phyloP scores from a whole-genome alignment of 1,284 basidiomycete genomes.

The Coniophora puteana region DNA sequence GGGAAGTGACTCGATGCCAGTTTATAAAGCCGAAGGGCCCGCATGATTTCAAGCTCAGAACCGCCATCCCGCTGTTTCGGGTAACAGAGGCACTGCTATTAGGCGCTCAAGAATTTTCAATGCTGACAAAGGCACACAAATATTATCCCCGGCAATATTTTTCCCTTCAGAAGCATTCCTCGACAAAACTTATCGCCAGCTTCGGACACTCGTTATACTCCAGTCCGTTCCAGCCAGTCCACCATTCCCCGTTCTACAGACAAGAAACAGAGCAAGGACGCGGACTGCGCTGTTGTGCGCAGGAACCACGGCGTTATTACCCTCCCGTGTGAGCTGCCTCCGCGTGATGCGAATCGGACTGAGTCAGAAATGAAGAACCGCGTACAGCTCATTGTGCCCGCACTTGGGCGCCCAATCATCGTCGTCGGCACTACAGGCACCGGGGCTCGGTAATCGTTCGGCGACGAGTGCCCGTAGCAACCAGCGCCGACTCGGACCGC shows the following conservation, averaged over 20 bases:
- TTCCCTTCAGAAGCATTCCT: not conserved
- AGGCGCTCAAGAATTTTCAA: conserved; percentile 1
- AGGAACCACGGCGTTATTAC: no score
- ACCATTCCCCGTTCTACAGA: not conserved
- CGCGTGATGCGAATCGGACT: not conserved
- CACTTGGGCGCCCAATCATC: not conserved
- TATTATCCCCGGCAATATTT: not conserved
- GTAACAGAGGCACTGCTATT: conserved; percentile 17
- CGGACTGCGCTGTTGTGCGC: conserved; percentile 17
- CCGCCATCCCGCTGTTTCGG: conserved; percentile 21
- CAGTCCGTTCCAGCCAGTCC: not conserved
- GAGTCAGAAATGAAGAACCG: no score
- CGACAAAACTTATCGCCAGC: not conserved
- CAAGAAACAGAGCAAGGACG: not conserved
- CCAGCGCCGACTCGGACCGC: no score
- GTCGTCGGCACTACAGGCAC: not conserved
- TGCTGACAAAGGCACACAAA: conserved; percentile 7
- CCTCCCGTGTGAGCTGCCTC: conserved; percentile 5
- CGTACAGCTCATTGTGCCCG: no score
- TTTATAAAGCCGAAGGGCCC: conserved; percentile 33
- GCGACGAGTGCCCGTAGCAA: no score
- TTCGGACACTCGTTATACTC: not conserved
- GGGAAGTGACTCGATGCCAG: conserved; percentile 31
- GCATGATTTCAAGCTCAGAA: conserved; percentile 44
- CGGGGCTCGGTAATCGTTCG: no score